A percentile compares a stretch with the other conserved stretches of the same genome.
Conservation (phyloP, 805 yeast species). For the Candida incommunis region DNA sequence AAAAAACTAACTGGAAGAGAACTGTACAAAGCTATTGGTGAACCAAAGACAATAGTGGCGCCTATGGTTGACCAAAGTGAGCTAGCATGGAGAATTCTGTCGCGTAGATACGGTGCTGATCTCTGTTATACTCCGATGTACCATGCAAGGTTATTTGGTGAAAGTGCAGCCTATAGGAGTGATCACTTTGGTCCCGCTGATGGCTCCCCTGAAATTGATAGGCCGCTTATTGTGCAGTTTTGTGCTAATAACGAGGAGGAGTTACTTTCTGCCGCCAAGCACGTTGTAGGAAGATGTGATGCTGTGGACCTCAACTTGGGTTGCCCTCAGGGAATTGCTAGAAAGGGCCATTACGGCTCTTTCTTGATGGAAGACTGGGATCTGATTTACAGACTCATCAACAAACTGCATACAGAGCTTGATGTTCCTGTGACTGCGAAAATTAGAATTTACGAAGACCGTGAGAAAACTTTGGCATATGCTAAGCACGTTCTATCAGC, state of each 20-base stretch:
- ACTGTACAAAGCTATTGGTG: slow-evolving; percentile 53
- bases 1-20: slow-evolving; percentile 43
- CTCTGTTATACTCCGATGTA: slow-evolving; percentile 94
- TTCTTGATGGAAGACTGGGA: slow-evolving; percentile 97
- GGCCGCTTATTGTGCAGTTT: slow-evolving; percentile 88
- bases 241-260: slow-evolving; percentile 93
- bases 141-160: slow-evolving; percentile 83
- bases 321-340: slow-evolving; percentile 97
- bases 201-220: slow-evolving; percentile 53
- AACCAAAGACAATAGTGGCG: slow-evolving; percentile 78
- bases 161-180: slow-evolving; percentile 62
- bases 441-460: slow-evolving; percentile 76
- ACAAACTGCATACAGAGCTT: slow-evolving; percentile 57
- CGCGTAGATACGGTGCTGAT: slow-evolving; percentile 83
- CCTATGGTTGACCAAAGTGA: slow-evolving; percentile 99
- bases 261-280: slow-evolving; percentile 64
- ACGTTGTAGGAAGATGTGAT: slow-evolving; percentile 74
- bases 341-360: slow-evolving; percentile 88
- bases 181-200: slow-evolving; percentile 55
- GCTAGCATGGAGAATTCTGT: slow-evolving; percentile 83
- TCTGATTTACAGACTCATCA: slow-evolving; percentile 55
- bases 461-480: slow-evolving; percentile 69
- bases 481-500: slow-evolving; percentile 82
- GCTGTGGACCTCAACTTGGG: slow-evolving; percentile 94
- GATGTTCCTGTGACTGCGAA: slow-evolving; percentile 90